Base-by-base conservation (phyloP, 2,329 filamentous ascomycete species). In the Ophiostoma australiae region DNA sequence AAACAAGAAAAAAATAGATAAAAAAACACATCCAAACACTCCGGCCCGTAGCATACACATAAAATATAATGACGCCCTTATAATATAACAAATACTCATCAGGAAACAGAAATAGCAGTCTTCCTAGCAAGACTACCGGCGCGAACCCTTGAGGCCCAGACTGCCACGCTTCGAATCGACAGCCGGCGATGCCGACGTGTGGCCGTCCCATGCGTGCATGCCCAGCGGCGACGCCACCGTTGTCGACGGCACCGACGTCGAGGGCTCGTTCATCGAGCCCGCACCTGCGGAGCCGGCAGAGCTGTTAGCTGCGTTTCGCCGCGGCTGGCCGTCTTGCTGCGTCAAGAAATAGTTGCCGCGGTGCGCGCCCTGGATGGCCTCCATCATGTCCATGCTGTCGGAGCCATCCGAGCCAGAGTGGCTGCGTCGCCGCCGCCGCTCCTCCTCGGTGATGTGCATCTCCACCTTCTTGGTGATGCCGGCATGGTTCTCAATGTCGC, bases 381-480 rank as follows among this genome's bases (percentile, higher is more conserved):
- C 70, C 1, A 70, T 23, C 17, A 37, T 66, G 68, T 69, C 70
- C 31, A 63, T 37, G 68, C 68, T 48, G 65, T 39, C 44, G 31
- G 69, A 70, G 17, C n/a, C 37, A 35, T 70, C 70, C 8, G 70
- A 71, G 8, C 35, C 69, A 20, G 37, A n/a, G 58, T 20, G 15
- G 55, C 58, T 67, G 69, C 67, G n/a, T n/a, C n/a, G 70, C 23
- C 66, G 66, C 35, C 41, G 39, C 61, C 70, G 69, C 31, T 72
- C 73, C 58, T 73, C 72, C 33, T 72, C 73, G 3, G 70, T 72
- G 23, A 74, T 71, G 35, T 70, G 68, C 68, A 74, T 37, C 8
- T 71, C 73, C 4, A 74, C 73, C 63, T 72, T 65, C 65, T 74
- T 74, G 37, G 72, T 72, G 70, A 74, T 74, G 35, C 70, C 72